Evolutionary conservation across 2,329 filamentous ascomycete genomes (phyloP).

Genomic region (Ascochyta clinopodiicola): DNA sequence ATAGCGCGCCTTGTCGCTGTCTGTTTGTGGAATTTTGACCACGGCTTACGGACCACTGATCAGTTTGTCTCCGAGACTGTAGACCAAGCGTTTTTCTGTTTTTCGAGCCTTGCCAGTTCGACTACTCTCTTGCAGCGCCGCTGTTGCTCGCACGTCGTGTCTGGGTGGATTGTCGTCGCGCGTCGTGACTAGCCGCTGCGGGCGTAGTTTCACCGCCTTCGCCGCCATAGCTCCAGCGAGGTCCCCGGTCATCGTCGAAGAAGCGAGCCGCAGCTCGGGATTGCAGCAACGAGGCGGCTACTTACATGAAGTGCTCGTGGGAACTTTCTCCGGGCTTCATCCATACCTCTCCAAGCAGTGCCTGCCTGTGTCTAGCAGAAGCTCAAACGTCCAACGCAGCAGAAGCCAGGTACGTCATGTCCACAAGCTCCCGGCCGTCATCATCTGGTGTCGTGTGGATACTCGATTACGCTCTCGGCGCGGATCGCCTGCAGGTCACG

Average conservation of each 20-base stretch:
- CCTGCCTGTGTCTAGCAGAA: background rate
- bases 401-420: slow-evolving; percentile 17
- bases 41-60: slow-evolving; percentile 18
- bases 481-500: slow-evolving; percentile 19
- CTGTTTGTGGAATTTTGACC: slow-evolving; percentile 5
- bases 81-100: background rate
- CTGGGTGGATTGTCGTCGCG: slow-evolving; percentile 11
- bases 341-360: slow-evolving; percentile 1
- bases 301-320: slow-evolving; percentile 33
- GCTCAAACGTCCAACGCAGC: background rate
- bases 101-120: background rate
- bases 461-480: slow-evolving; percentile 13
- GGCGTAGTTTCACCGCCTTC: slow-evolving; percentile 18
- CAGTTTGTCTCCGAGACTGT: slow-evolving; percentile 8
- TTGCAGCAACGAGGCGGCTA: slow-evolving; percentile 36
- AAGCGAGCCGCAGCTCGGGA: slow-evolving; percentile 21
- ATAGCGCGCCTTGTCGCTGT: slow-evolving; percentile 25
- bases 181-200: slow-evolving; percentile 23
- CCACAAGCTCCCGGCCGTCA: slow-evolving; percentile 7
- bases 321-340: slow-evolving; percentile 7
- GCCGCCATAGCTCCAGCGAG: slow-evolving; percentile 22
- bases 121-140: background rate
- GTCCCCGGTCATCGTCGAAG: slow-evolving; percentile 19
- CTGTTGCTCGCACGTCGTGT: background rate
- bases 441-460: slow-evolving; percentile 20